Conservation (phyloP, 768 basidiomycete genomes). For the Lactarius trivialis region DNA sequence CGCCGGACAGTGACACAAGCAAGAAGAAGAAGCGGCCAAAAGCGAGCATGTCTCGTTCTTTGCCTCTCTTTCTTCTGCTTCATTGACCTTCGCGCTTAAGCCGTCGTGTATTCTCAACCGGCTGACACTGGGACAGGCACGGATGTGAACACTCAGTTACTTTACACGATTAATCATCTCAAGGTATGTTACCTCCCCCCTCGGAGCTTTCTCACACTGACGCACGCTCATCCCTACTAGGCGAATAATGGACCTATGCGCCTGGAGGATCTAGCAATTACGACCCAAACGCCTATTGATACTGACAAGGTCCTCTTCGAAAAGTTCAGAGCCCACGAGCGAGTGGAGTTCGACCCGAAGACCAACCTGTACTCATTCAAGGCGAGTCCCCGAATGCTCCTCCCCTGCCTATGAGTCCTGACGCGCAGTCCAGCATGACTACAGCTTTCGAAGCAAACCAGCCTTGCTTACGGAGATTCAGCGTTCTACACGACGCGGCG, state of each 20-base stretch:
- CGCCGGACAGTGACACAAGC: slow-evolving; percentile 19
- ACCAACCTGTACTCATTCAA: slow-evolving; percentile 85
- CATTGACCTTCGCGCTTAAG: slow-evolving; percentile 33
- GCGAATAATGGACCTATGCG: slow-evolving; percentile 75
- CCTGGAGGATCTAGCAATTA: slow-evolving; percentile 79
- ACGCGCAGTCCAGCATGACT: slow-evolving; percentile 61
- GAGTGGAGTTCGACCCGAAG: slow-evolving; percentile 71
- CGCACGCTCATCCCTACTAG: slow-evolving; percentile 29
- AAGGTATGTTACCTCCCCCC: slow-evolving; percentile 44
- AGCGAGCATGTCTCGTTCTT: slow-evolving; percentile 42
- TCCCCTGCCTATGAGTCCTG: slow-evolving; percentile 13
- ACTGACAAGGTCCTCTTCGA: slow-evolving; percentile 65
- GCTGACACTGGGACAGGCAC: slow-evolving; percentile 76
- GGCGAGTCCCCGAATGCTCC: slow-evolving; percentile 36
- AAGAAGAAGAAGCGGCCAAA: slow-evolving; percentile 56
- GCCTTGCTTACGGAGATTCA: slow-evolving; percentile 82
- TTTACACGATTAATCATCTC: slow-evolving; percentile 76
- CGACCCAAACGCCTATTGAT: slow-evolving; percentile 71
- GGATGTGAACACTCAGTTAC: slow-evolving; percentile 82
- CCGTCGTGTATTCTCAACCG: slow-evolving; percentile 80
- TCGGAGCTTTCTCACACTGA: neutral
- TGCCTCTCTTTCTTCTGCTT: slow-evolving; percentile 19
- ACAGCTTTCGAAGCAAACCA: slow-evolving; percentile 76
- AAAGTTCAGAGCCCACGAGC: slow-evolving; percentile 77
- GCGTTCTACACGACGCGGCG: slow-evolving; percentile 74